Conservation (phyloP, 176 grass and related monocot genomes). For the Rhipidocladum racemiflorum region DNA sequence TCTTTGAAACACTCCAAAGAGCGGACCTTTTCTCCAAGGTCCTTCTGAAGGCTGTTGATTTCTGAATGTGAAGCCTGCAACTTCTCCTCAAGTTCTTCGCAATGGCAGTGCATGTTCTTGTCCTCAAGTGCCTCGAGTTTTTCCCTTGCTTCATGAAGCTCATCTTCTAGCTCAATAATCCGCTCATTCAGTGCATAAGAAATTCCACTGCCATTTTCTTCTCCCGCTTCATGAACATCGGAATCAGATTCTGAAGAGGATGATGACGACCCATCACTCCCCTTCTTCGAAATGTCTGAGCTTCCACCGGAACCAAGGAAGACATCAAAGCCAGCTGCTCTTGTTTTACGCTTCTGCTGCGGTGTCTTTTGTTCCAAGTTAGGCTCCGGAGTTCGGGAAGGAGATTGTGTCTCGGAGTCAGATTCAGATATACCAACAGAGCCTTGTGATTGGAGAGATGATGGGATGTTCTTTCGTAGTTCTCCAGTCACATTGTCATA, state of each 20-base stretch:
- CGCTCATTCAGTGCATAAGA: slow-evolving; percentile 45
- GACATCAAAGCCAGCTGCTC: slow-evolving; percentile 48
- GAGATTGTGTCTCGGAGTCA: slow-evolving; percentile 50
- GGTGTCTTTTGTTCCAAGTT: slow-evolving; percentile 34
- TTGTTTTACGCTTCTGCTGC: slow-evolving; percentile 38
- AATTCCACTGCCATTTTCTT: slow-evolving; percentile 48
- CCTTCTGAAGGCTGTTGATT: slow-evolving; percentile 32
- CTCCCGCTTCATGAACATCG: slow-evolving; percentile 47
- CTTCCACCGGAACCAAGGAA: slow-evolving; percentile 50
- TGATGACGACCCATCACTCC: slow-evolving; percentile 62
- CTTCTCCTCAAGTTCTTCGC: slow-evolving; percentile 50
- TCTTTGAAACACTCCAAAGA: slow-evolving; percentile 38
- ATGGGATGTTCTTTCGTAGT: slow-evolving; percentile 68
- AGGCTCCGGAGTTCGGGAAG: slow-evolving; percentile 32
- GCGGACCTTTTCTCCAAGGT: slow-evolving; percentile 34
- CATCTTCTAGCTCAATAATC: slow-evolving; percentile 72
- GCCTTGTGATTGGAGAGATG: slow-evolving; percentile 64
- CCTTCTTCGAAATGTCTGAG: slow-evolving; percentile 45
- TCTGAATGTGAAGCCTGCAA: slow-evolving; percentile 35
- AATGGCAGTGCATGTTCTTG: slow-evolving; percentile 42
- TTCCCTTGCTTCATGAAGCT: slow-evolving; percentile 61
- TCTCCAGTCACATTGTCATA: slow-evolving; percentile 95
- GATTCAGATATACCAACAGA: slow-evolving; percentile 52
- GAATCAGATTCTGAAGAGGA: slow-evolving; percentile 69
- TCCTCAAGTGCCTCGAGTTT: slow-evolving; percentile 57